Conservation (phyloP, 768 basidiomycete species). For the Lentinula guzmanii region DNA sequence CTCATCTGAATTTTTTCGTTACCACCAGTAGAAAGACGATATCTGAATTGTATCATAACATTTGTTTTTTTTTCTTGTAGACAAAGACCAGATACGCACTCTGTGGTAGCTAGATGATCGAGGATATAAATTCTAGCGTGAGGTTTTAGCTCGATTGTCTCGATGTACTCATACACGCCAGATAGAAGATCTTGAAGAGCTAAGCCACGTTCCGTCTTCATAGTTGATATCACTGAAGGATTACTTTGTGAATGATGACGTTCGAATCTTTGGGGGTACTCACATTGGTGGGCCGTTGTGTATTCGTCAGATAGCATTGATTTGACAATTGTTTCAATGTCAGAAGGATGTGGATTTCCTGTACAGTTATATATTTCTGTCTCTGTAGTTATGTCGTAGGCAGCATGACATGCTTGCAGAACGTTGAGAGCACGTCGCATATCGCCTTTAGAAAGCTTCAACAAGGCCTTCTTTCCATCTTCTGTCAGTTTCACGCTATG, state of each 20-base stretch:
- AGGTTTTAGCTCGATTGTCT: conserved; percentile 80
- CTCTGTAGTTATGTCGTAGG: conserved; percentile 85
- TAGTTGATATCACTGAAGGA: conserved; percentile 68
- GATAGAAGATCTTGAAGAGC: conserved; percentile 92
- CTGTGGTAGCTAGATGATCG: conserved; percentile 91
- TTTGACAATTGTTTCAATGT: conserved; percentile 89
- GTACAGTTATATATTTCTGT: conserved; percentile 95
- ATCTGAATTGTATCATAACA: conserved; percentile 39
- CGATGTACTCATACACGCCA: conserved; percentile 87
- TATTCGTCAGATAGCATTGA: conserved; percentile 97
- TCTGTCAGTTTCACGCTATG: conserved; percentile 77
- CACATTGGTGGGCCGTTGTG: conserved; percentile 82
- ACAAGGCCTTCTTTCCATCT: conserved; percentile 82
- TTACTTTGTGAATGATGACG: neutral
- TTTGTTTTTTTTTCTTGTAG: neutral
- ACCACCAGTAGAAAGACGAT: conserved; percentile 87
- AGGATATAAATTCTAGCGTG: conserved; percentile 87
- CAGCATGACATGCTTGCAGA: conserved; percentile 96
- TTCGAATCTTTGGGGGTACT: conserved; percentile 13
- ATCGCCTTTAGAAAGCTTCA: conserved; percentile 95
- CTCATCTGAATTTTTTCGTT: conserved; percentile 94
- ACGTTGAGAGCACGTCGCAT: conserved; percentile 97
- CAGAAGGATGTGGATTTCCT: conserved; percentile 91
- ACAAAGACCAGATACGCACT: conserved; percentile 48
- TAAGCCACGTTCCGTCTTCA: conserved; percentile 90